Conservation (phyloP, 257 asterid species). For the Cruciata laevipes region DNA sequence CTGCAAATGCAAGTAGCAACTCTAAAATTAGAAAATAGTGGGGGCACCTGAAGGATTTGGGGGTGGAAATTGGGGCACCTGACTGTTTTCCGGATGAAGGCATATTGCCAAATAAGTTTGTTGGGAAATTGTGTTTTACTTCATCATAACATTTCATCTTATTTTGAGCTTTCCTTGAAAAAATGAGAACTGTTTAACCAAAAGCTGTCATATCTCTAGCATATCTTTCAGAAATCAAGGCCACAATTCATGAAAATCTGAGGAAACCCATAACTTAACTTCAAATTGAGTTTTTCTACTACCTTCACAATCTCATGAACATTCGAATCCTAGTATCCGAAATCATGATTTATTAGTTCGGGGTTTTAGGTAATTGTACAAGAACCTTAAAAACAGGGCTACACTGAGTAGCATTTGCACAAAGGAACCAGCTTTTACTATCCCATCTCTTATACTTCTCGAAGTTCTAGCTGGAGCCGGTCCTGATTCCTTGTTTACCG, state of each 20-base stretch:
- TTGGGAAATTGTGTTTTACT: not conserved
- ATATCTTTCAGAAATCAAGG: not conserved
- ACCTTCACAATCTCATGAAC: not conserved
- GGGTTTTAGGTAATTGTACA: slow-evolving; percentile 39
- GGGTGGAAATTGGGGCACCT: no score
- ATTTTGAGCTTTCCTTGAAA: no score
- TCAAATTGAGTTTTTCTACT: no score
- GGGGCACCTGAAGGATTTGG: not conserved
- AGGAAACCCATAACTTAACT: not conserved
- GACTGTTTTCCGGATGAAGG: no score
- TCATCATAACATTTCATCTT: no score
- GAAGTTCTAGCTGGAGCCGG: slow-evolving; percentile 63
- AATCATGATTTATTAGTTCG: slow-evolving; percentile 38
- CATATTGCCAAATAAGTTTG: not conserved
- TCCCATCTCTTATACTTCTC: slow-evolving; percentile 53
- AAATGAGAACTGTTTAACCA: no score
- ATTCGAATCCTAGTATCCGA: not conserved
- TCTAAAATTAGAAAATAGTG: not conserved
- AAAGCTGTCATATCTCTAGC: not conserved
- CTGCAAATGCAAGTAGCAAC: no score
- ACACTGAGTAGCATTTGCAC: slow-evolving; percentile 55
- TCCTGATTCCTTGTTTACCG: slow-evolving; percentile 26
- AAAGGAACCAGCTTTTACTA: slow-evolving; percentile 56
- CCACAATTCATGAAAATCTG: not conserved
- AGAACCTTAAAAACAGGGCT: slow-evolving; percentile 39